phyloP scores from a whole-genome alignment of 306 rosid species.

The Corylus americana region DNA sequence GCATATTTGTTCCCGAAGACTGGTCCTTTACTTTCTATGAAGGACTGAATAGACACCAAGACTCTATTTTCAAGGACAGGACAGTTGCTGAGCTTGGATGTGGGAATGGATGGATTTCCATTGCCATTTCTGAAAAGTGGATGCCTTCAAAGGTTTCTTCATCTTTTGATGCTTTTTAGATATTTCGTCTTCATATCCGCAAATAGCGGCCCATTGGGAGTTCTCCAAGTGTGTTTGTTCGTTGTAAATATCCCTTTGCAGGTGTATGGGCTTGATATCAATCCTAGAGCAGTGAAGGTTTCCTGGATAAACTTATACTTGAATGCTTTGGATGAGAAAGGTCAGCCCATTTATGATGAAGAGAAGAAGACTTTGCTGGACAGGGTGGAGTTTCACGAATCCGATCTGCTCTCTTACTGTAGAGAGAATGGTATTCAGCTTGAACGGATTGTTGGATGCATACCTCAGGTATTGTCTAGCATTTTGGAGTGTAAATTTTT shows the following conservation, averaged over 20 bases:
- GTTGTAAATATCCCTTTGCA: conserved; percentile 26
- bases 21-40: conserved; percentile 97
- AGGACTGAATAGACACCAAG: conserved; percentile 83
- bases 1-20: conserved; percentile 92
- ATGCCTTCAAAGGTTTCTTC: conserved; percentile 73
- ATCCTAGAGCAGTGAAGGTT: conserved; percentile 86
- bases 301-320: conserved; percentile 91
- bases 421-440: conserved; percentile 74
- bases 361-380: conserved; percentile 87
- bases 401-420: conserved; percentile 85
- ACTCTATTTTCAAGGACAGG: conserved; percentile 84
- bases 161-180: not conserved
- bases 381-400: conserved; percentile 92
- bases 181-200: not conserved
- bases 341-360: conserved; percentile 68
- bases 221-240: not conserved
- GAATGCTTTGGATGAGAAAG: conserved; percentile 82
- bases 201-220: not conserved
- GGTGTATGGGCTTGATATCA: conserved; percentile 96
- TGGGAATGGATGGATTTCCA: conserved; percentile 99
- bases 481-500: conserved; percentile 18
- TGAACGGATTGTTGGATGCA: conserved; percentile 96
- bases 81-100: conserved; percentile 88
- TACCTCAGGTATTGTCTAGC: conserved; percentile 81
- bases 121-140: conserved; percentile 97